Evolutionary conservation across 23 red algal species (phyloP).

Genomic region (Cyanidioschyzon merolae): DNA sequence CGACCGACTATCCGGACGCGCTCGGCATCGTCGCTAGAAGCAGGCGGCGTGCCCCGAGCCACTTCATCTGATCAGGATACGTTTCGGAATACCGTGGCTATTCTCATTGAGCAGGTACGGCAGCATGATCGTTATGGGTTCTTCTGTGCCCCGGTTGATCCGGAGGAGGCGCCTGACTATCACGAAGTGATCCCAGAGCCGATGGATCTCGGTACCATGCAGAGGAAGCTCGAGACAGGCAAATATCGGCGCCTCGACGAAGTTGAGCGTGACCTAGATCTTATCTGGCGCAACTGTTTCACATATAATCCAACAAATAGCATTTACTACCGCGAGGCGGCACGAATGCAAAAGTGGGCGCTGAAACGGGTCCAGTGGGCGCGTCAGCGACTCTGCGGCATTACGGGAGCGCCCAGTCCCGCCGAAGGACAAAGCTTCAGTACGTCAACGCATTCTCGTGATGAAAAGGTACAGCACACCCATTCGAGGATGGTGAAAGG

Average conservation of each 20-base stretch:
- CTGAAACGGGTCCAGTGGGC: neutral
- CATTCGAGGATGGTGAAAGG: neutral
- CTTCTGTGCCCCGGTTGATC: slow-evolving; percentile 67
- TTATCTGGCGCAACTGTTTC: slow-evolving; percentile 86
- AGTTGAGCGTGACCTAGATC: slow-evolving; percentile 57
- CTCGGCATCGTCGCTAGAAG: neutral
- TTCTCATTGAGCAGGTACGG: neutral
- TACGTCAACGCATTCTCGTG: neutral
- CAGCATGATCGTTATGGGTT: slow-evolving; percentile 42
- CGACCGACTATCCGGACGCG: neutral
- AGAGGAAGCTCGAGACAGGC: slow-evolving; percentile 47
- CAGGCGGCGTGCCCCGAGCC: neutral
- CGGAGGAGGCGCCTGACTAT: slow-evolving; percentile 49
- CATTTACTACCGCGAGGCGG: slow-evolving; percentile 52
- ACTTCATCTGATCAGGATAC: neutral
- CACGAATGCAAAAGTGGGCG: slow-evolving; percentile 22
- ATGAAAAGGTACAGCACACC: neutral
- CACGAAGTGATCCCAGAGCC: slow-evolving; percentile 42
- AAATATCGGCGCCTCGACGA: slow-evolving; percentile 47
- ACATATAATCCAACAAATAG: slow-evolving; percentile 60
- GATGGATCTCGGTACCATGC: slow-evolving; percentile 77
- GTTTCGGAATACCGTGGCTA: neutral
- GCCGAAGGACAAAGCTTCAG: neutral
- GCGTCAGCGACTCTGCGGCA: neutral
- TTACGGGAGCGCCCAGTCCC: neutral